Evolutionary conservation across 345 rosid species (phyloP).

Genomic region (Gossypium rotundifolium): DNA sequence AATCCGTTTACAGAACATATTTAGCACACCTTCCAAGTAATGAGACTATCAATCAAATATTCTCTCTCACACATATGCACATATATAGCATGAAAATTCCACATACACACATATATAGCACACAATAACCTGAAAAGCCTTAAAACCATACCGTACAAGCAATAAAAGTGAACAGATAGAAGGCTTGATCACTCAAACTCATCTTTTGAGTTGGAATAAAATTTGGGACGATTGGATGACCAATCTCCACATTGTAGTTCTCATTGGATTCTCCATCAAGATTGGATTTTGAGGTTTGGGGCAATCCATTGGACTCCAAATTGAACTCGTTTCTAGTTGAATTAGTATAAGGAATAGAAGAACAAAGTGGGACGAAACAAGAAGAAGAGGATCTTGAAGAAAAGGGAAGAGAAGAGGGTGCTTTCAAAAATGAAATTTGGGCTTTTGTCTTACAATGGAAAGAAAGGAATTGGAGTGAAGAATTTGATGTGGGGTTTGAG

Average conservation of each 20-base stretch:
- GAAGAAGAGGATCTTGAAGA: constrained; percentile 18
- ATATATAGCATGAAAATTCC: neutral
- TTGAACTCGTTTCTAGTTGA: constrained; percentile 13
- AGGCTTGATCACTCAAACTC: constrained; percentile 68
- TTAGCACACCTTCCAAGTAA: neutral
- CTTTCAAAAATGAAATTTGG: constrained; percentile 19
- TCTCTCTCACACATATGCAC: neutral
- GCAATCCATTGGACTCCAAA: constrained; percentile 9
- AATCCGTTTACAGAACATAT: neutral
- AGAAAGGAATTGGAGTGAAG: constrained; percentile 23
- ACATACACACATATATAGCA: neutral
- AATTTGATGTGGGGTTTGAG: constrained; percentile 13
- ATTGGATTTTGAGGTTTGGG: constrained; percentile 17
- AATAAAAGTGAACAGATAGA: constrained; percentile 64
- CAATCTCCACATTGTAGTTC: constrained; percentile 44
- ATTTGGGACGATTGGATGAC: constrained; percentile 40
- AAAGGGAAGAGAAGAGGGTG: constrained; percentile 13
- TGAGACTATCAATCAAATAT: neutral
- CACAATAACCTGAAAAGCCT: neutral
- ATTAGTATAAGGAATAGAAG: constrained; percentile 20
- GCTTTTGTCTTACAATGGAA: constrained; percentile 11
- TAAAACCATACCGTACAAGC: constrained; percentile 62
- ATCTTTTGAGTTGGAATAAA: constrained; percentile 34
- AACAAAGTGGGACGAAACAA: constrained; percentile 24
- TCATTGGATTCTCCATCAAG: constrained; percentile 24